phyloP scores from a whole-genome alignment of 2,329 filamentous ascomycete species.

The Orbilia quercus region DNA sequence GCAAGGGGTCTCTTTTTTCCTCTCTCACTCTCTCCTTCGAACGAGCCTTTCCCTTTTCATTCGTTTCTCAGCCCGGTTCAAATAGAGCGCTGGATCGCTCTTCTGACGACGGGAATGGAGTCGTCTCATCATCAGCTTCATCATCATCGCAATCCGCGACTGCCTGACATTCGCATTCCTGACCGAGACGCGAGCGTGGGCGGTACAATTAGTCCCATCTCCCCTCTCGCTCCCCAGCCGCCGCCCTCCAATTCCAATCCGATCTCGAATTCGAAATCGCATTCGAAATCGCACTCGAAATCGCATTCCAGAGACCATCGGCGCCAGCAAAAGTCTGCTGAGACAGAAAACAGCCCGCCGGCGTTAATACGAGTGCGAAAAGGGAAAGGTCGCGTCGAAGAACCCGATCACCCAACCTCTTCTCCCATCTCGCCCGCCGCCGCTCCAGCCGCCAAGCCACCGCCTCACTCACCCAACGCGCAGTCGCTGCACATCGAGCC shows the following conservation, averaged over 20 bases:
- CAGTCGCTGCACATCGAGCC: slow-evolving; percentile 49
- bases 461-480: slow-evolving; percentile 23
- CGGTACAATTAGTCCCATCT: slow-evolving; percentile 4
- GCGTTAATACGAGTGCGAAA: slow-evolving; percentile 48
- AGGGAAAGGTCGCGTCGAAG: slow-evolving; percentile 54
- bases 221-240: slow-evolving; percentile 10
- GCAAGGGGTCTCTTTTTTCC: slow-evolving; percentile 16
- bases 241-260: too few relatives aligned
- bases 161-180: slow-evolving; percentile 50
- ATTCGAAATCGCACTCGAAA: slow-evolving; percentile 1
- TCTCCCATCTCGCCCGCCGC: slow-evolving; percentile 1
- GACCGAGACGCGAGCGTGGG: slow-evolving; percentile 54
- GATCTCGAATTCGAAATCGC: background rate
- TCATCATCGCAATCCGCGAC: slow-evolving; percentile 28
- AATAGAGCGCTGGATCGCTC: slow-evolving; percentile 33
- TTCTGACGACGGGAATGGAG: slow-evolving; percentile 20
- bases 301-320: slow-evolving; percentile 23
- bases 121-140: slow-evolving; percentile 11
- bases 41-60: background rate
- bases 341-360: slow-evolving; percentile 25
- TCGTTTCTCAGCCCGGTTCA: background rate
- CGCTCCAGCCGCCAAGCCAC: slow-evolving; percentile 23
- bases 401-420: slow-evolving; percentile 13
- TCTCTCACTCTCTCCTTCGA: background rate
- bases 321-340: slow-evolving; percentile 7